Base-by-base conservation (phyloP, 305 asterid species). In the Galium porrigens region DNA sequence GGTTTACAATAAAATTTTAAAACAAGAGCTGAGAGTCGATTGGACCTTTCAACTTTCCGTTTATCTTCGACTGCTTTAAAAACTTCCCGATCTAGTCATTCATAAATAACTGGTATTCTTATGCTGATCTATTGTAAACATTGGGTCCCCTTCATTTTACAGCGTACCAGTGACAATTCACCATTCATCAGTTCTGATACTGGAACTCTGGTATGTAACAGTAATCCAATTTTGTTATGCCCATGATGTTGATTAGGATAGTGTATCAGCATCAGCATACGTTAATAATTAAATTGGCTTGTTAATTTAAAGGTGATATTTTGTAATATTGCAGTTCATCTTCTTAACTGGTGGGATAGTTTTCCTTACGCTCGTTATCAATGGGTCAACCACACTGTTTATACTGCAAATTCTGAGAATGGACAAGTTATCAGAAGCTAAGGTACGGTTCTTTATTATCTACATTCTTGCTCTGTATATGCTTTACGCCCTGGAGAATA, bases 341-440 rank as follows among this genome's bases (percentile, higher is more conserved):
- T 94, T 94, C 83, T 83, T 89, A 81, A 89, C 99, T 65, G 95
- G 96, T 71, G 97, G 99, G 65, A 84, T 87, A 36, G 99, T 94
- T 56, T 94, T 89, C 77, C 94, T 94, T 67, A 89, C 97, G 1
- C 96, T 94, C 70, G 80, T 89, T 48, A 83, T 94, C 72, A 94
- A 94, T 74, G 99, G 99, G 66, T 89, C 99, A 12, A 87, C 99
- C 61, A 87, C 99, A 18, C 97, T 89, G 76, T 89, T 94, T 72
- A 64, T 86, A 57, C 75, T 94, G 67, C 87, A 65, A 68, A 18
- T 72, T 68, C 89, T 94, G 54, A 74, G 82, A 65, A 83, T 94
- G 97, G 92, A 87, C 75, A 81, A 67, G 77, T 83, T 89, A 72
- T 86, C 99, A 0, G 73, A 82, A 17, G 87, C 94, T 36, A 89